Evolutionary conservation across 371 early-diverging fungal species (phyloP).

Genomic region (Pancytospora philotis): DNA sequence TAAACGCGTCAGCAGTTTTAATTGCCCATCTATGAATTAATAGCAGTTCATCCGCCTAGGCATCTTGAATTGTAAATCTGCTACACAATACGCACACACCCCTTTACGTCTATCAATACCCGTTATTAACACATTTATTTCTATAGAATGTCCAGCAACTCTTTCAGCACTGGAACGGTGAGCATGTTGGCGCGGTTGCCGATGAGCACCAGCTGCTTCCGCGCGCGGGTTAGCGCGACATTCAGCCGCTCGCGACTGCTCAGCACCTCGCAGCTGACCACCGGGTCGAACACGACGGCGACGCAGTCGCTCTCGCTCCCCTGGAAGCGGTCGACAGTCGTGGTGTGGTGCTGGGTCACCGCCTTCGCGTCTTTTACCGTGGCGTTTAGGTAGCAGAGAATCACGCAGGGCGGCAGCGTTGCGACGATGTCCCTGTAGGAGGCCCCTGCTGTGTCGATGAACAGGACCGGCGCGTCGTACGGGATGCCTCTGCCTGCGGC

Average conservation of each 20-base stretch:
- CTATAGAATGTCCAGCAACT: constrained; percentile 10
- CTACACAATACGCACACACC: too few species aligned
- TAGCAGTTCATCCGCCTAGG: too few species aligned
- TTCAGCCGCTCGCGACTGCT: constrained; percentile 83
- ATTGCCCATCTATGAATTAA: too few species aligned
- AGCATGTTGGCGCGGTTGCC: constrained; percentile 60
- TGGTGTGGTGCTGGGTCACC: constrained; percentile 33
- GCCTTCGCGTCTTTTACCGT: constrained; percentile 65
- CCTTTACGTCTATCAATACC: too few species aligned
- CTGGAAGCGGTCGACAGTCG: constrained; percentile 58
- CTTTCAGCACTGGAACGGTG: constrained; percentile 3
- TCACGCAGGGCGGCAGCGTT: constrained; percentile 65
- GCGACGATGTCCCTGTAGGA: constrained; percentile 10
- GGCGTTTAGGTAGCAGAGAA: constrained; percentile 74
- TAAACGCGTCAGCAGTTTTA: too few species aligned
- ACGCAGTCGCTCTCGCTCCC: constrained; percentile 57
- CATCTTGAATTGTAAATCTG: too few species aligned
- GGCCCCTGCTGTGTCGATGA: constrained; percentile 48
- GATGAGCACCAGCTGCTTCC: constrained; percentile 72
- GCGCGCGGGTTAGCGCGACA: constrained; percentile 87
- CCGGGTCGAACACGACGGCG: constrained; percentile 53
- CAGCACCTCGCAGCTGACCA: constrained; percentile 65
- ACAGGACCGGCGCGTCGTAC: constrained; percentile 36
- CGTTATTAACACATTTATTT: too few species aligned
- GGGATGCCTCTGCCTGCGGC: too few species aligned